These are phyloP conservation scores for Alnus rubra DNA, from an alignment of 306 rosid species.

Conservation along the genomic window DNA sequence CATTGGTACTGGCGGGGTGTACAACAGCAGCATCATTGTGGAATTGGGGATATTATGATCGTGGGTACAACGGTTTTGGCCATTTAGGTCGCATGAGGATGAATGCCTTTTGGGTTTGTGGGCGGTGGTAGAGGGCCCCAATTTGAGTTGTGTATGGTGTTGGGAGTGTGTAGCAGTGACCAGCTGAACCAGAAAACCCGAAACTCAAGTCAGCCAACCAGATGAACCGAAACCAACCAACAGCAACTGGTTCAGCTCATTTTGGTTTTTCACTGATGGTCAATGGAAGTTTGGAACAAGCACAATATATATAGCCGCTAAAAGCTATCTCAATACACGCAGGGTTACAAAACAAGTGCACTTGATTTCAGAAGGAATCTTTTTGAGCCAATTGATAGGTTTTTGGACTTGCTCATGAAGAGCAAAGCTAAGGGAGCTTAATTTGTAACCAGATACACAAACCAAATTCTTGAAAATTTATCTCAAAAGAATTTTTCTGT, in stretches of 20 bases:
- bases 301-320: neutral
- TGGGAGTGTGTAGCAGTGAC: too few relatives aligned
- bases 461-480: neutral
- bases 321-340: neutral
- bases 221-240: too few relatives aligned
- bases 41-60: too few relatives aligned
- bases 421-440: neutral
- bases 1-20: too few relatives aligned
- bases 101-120: too few relatives aligned
- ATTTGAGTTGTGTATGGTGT: too few relatives aligned
- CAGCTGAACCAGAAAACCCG: too few relatives aligned
- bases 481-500: neutral
- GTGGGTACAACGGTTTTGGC: too few relatives aligned
- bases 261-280: neutral
- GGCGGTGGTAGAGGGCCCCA: too few relatives aligned
- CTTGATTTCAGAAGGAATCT: neutral
- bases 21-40: too few relatives aligned
- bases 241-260: neutral
- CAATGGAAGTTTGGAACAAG: neutral
- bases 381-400: neutral
- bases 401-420: neutral
- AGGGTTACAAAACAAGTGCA: neutral
- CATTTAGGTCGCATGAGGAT: too few relatives aligned
- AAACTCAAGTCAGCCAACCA: too few relatives aligned
- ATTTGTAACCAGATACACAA: neutral